These are phyloP conservation scores for Aspergillus jensenii DNA, from an alignment of 2,329 filamentous ascomycete genomes.

Conservation along the genomic window DNA sequence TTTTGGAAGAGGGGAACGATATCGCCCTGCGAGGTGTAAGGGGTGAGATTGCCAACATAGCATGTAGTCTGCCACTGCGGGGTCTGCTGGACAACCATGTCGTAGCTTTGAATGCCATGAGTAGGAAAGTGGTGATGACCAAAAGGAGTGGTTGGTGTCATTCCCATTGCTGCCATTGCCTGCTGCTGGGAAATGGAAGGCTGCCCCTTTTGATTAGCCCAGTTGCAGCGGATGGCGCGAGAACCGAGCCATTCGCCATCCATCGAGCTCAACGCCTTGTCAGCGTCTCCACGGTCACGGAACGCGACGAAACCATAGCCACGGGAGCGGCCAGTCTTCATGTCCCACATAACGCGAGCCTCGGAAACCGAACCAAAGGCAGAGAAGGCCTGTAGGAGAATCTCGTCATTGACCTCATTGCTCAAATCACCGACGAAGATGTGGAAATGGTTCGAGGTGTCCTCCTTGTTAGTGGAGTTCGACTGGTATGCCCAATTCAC, in stretches of 20 bases:
- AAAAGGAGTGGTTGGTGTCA: slow-evolving; percentile 95
- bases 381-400: slow-evolving; percentile 89
- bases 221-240: slow-evolving; percentile 97
- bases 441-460: slow-evolving; percentile 97
- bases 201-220: slow-evolving; percentile 99
- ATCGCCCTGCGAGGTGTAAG: slow-evolving; percentile 95
- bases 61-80: slow-evolving; percentile 97
- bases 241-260: slow-evolving; percentile 99
- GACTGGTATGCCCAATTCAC: slow-evolving; percentile 99
- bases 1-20: slow-evolving; percentile 98
- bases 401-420: slow-evolving; percentile 98
- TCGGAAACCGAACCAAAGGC: slow-evolving; percentile 95
- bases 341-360: slow-evolving; percentile 99
- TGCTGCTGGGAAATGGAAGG: slow-evolving; percentile 97
- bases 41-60: slow-evolving; percentile 96
- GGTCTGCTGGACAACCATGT: slow-evolving; percentile 93
- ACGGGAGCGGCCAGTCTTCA: slow-evolving; percentile 97
- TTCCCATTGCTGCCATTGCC: slow-evolving; percentile 94
- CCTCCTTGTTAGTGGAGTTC: slow-evolving; percentile 90
- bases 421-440: slow-evolving; percentile 98
- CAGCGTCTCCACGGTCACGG: slow-evolving; percentile 87
- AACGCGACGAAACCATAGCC: slow-evolving; percentile 98
- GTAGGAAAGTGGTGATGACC: slow-evolving; percentile 98
- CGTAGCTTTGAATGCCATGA: slow-evolving; percentile 93
- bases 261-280: slow-evolving; percentile 96